phyloP scores from a whole-genome alignment of 345 rosid genomes.

The Gossypium bickii region DNA sequence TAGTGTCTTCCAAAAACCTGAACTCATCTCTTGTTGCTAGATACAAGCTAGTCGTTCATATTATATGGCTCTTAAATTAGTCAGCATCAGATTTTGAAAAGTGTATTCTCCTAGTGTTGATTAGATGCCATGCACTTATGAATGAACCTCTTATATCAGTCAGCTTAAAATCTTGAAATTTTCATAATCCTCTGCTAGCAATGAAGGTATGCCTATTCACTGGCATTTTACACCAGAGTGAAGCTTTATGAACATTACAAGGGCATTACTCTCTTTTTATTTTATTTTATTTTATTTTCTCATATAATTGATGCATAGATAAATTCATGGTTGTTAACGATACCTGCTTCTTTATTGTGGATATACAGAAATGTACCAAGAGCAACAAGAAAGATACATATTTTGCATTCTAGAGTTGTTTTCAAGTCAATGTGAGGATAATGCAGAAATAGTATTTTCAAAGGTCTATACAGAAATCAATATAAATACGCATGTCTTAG shows the following conservation, averaged over 20 bases:
- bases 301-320: not conserved
- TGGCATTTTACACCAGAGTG: not conserved
- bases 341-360: not conserved
- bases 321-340: not conserved
- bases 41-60: not conserved
- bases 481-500: not conserved
- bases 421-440: not conserved
- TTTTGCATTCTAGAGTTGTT: not conserved
- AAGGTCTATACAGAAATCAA: not conserved
- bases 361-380: not conserved
- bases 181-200: not conserved
- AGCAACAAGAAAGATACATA: not conserved
- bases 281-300: too few species aligned
- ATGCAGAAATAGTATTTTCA: not conserved
- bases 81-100: not conserved
- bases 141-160: not conserved
- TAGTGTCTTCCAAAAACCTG: not conserved
- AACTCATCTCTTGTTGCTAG: not conserved
- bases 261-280: not conserved
- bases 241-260: slow-evolving; percentile 2
- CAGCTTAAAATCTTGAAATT: not conserved
- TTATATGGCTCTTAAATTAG: not conserved
- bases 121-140: not conserved
- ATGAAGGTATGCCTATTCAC: not conserved
- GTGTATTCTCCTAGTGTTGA: not conserved